phyloP scores from a whole-genome alignment of 306 rosid genomes.

The Medicago ruthenica region DNA sequence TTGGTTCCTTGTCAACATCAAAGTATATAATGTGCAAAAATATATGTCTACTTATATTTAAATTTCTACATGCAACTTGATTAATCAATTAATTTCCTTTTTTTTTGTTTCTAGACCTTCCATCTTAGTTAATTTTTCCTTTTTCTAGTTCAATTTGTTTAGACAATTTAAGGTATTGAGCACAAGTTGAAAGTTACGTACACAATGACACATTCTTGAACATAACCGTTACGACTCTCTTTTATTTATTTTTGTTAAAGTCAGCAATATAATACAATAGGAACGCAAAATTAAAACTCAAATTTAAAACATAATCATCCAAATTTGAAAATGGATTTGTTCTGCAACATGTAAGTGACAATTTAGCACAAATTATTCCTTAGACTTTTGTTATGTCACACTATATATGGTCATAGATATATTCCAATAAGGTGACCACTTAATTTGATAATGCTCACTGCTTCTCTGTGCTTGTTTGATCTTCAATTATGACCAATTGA shows the following conservation, averaged over 20 bases:
- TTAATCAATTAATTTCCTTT: no score
- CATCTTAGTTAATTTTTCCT: no score
- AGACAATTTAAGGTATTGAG: no score
- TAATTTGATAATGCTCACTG: background rate
- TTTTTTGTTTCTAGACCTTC: no score
- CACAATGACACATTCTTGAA: background rate
- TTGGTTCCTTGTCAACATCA: no score
- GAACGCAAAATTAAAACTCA: background rate
- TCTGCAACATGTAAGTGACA: background rate
- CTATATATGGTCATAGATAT: background rate
- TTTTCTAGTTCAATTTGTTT: no score
- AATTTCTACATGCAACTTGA: no score
- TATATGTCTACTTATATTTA: no score
- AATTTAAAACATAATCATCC: background rate
- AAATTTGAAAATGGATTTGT: background rate
- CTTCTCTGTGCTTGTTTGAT: background rate
- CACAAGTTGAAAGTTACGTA: no score
- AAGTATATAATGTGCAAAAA: no score
- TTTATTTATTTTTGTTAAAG: background rate
- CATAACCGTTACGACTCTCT: background rate
- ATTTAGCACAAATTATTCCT: background rate
- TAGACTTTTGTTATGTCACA: background rate
- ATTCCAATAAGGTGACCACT: background rate
- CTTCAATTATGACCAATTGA: constrained; percentile 26
- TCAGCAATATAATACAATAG: background rate